Conservation (phyloP, 768 basidiomycete genomes). For the Pisolithus orientalis region DNA sequence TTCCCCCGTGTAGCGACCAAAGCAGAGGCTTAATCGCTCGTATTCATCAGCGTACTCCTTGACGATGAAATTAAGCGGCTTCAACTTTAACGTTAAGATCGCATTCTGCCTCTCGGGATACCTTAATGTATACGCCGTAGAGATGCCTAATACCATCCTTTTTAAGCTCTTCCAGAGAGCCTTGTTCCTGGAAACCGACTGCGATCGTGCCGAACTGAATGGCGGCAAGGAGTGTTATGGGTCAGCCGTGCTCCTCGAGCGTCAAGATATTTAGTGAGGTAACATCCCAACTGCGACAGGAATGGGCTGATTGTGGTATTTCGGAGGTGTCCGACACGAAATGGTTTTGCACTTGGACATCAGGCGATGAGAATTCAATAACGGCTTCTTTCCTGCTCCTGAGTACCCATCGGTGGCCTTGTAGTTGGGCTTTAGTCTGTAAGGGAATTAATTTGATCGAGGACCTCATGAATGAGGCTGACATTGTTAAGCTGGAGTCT, state of each 20-base stretch:
- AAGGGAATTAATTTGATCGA: constrained; percentile 65
- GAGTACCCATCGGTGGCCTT: constrained; percentile 72
- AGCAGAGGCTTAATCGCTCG: constrained; percentile 80
- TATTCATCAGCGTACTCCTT: constrained; percentile 87
- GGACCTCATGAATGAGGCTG: constrained; percentile 57
- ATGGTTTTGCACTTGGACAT: constrained; percentile 84
- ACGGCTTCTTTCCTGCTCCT: constrained; percentile 80
- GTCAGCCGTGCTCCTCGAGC: constrained; percentile 97
- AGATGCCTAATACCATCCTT: constrained; percentile 91
- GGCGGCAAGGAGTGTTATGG: background rate
- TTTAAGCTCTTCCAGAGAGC: constrained; percentile 74
- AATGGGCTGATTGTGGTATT: constrained; percentile 99
- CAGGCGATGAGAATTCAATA: constrained; percentile 92
- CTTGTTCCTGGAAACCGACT: constrained; percentile 87
- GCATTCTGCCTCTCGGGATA: constrained; percentile 76
- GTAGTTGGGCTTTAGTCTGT: constrained; percentile 56
- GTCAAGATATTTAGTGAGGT: constrained; percentile 89
- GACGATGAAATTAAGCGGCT: constrained; percentile 85
- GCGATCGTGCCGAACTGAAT: constrained; percentile 80
- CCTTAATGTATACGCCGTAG: constrained; percentile 89
- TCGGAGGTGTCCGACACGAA: constrained; percentile 94
- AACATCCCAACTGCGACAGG: constrained; percentile 90
- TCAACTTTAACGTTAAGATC: constrained; percentile 67
- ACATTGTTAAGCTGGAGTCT: constrained; percentile 68
- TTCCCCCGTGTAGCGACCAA: constrained; percentile 91